Evolutionary conservation across 345 rosid genomes (phyloP), one percentile per base, ranked within the genome.

Genomic region (Brassica nigra): DNA sequence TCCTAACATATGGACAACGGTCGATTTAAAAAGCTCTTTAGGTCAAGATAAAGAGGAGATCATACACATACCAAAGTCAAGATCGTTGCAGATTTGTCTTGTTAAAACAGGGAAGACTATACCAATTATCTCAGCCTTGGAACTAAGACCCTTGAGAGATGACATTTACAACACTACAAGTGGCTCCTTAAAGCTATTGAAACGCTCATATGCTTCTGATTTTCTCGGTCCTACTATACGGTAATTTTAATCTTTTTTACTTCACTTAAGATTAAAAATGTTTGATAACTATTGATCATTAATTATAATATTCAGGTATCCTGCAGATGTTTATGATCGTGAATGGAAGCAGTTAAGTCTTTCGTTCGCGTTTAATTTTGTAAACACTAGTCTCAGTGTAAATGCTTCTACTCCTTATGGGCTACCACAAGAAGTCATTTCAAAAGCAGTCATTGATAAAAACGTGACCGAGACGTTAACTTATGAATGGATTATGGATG

Each of bases 81-180:
- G 12, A 11, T 57, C 62, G 10, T 57, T 57, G 62, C 29, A 57
- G 62, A 18, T 57, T 18, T 57, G 28, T 57, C 62, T 57, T 57
- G 62, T 57, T 57, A 57, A 57, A 16, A 57, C 62, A 57, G 62
- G 78, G 8, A 75, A 71, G 37, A 85, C 87, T 6, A 63, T 76
- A 18, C 91, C 91, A 66, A 76, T 90, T 74, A 81, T 89, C 11
- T 85, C 89, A 6, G 75, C 82, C 2, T 55, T 89, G 42, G 91
- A 90, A 6, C 58, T 87, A 4, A 82, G 92, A 84, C 82, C 62
- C 16, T 29, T 86, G 57, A 73, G 66, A 7, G 71, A 33, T 49
- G 68, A 65, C 28, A 67, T 62, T 36, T 78, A 81, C 57, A 15
- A 2, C 34, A 66, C 76, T 15, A 0, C 15, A 77, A 58, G 66